A percentile compares a stretch with the other conserved stretches of the same genome.
phyloP scores from a whole-genome alignment of 202 grass and related monocot species.

The Schoenoplectus tabernaemontani region DNA sequence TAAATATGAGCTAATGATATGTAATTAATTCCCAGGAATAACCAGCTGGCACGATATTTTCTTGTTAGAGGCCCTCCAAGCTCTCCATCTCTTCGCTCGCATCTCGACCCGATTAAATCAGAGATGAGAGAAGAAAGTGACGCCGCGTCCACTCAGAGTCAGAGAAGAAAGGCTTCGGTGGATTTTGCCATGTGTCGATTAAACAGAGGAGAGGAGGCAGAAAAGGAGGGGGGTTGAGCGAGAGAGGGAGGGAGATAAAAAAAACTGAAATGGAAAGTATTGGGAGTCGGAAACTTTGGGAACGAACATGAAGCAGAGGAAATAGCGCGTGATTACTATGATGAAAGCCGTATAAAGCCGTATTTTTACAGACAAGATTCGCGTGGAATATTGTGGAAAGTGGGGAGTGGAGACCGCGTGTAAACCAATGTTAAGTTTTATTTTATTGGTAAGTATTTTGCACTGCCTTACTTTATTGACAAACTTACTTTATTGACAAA shows the following conservation, averaged over 20 bases:
- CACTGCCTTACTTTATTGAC: too few relatives aligned
- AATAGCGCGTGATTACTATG: neutral
- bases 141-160: neutral
- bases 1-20: neutral
- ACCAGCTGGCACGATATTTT: neutral
- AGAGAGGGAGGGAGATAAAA: neutral
- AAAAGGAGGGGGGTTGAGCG: neutral
- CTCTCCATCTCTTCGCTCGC: slow-evolving; percentile 14
- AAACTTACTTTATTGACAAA: too few relatives aligned
- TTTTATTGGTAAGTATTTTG: neutral
- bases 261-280: neutral
- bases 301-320: neutral
- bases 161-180: neutral
- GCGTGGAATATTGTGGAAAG: too few relatives aligned
- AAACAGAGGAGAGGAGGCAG: neutral
- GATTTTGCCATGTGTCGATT: slow-evolving; percentile 9
- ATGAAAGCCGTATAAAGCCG: neutral
- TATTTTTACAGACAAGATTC: neutral
- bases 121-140: neutral
- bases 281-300: neutral
- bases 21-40: neutral
- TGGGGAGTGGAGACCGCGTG: neutral
- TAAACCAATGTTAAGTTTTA: neutral
- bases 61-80: neutral
- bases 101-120: neutral